Evolutionary conservation across 208 protist species (phyloP).

Genomic region (Histomonas meleagridis): DNA sequence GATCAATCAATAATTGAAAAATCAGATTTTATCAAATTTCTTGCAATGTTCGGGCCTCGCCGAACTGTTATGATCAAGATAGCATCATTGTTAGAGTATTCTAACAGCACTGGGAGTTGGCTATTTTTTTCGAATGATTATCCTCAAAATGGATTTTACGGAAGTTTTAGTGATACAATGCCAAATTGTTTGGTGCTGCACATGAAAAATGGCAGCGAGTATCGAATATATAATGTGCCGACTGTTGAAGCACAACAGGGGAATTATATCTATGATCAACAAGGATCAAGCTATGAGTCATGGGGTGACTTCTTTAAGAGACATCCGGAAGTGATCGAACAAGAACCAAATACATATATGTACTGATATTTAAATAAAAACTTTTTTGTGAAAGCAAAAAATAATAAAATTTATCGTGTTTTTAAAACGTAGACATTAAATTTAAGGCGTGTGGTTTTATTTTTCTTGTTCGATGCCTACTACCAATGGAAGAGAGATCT

Average conservation of each 20-base stretch:
- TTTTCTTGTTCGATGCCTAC: no score
- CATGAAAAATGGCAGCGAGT: no score
- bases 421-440: no score
- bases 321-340: no score
- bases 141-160: background rate
- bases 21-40: background rate
- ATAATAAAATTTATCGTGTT: no score
- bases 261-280: background rate
- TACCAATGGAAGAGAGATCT: no score
- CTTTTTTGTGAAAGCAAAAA: no score
- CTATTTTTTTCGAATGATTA: background rate
- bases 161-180: background rate
- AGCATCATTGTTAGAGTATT: background rate
- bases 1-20: background rate
- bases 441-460: no score
- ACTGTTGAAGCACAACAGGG: background rate
- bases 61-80: constrained; percentile 8
- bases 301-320: background rate
- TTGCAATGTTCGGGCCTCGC: constrained; percentile 18
- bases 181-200: background rate
- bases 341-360: no score
- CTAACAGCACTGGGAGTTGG: background rate
- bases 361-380: no score
- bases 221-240: background rate
- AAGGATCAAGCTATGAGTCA: background rate